Evolutionary conservation across 257 asterid species (phyloP), one percentile per base, ranked within the genome.

Genomic region (Ilex asprella): DNA sequence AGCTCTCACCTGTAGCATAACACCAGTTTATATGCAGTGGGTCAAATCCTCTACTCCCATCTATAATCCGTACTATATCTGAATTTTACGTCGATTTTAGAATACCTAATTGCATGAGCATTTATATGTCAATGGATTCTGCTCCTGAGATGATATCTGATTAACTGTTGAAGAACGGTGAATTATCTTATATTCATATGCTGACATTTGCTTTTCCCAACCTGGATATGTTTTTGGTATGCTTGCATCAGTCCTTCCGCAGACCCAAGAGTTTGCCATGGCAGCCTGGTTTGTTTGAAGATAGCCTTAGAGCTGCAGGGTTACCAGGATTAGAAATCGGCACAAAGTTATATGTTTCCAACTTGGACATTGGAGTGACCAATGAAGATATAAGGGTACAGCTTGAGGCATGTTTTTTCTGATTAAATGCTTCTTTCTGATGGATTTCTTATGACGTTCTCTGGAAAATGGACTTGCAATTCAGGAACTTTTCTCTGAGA

Each of bases 311-410:
- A 83, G 91, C 96, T 64, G 95, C 89, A 66, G 97, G 97, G 58
- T 67, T 84, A 30, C 78, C 96, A 11, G 87, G 83, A 56, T 60
- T 82, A 74, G 97, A 80, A 59, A 77, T 64, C 69, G 94, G 88
- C 53, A 70, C 98, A n/a, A 81, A 78, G 71, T 58, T 85, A 29
- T 75, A 68, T 71, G 78, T 91, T 59, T 84, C 90, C 56, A 91
- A 88, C 79, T 78, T 91, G 91, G 94, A 81, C 16, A 16, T 11
- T 68, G 90, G 98, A 60, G 98, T 91, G 57, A 74, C 96, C 35
- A 88, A 71, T 68, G 87, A 88, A 74, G 98, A 91, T 69, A 91
- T 91, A 79, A 88, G 96, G 98, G 98, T 91, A 91, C 73, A 69
- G n/a, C 41, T 64, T 64, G 64, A 63, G 73, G 70, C 7, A 50